Conservation (phyloP, 2,329 filamentous ascomycete species). For the Eutypella sp. region DNA sequence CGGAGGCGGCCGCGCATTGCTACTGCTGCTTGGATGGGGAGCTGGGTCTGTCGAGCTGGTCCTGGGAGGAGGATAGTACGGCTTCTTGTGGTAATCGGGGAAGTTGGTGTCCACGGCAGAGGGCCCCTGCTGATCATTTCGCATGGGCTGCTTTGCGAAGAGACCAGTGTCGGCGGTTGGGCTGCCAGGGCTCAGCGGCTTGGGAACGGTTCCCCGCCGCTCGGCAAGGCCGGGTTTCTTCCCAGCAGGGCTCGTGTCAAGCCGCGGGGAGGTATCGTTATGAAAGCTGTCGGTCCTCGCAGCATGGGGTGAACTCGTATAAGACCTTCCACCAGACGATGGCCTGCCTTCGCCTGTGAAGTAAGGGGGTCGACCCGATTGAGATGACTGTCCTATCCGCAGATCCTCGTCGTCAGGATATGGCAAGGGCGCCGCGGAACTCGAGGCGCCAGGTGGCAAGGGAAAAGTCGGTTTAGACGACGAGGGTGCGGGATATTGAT, state of each 20-base stretch:
- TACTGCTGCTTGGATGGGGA: conserved; percentile 29
- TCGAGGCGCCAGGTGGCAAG: conserved; percentile 63
- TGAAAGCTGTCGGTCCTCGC: conserved; percentile 33
- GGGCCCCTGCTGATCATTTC: conserved; percentile 37
- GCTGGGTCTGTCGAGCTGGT: conserved; percentile 25
- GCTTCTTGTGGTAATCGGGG: conserved; percentile 50
- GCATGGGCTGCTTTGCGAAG: conserved; percentile 64
- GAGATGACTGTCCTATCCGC: conserved; percentile 36
- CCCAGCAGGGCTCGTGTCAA: conserved; percentile 51
- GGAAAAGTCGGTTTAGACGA: conserved; percentile 55
- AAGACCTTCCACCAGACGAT: conserved; percentile 27
- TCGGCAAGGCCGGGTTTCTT: conserved; percentile 68
- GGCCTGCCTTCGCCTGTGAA: conserved; percentile 35
- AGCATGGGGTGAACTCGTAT: conserved; percentile 28
- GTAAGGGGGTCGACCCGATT: conserved; percentile 37
- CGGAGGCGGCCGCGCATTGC: conserved; percentile 25
- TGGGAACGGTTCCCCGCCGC: conserved; percentile 74
- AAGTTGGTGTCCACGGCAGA: conserved; percentile 37
- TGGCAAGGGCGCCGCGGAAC: conserved; percentile 61
- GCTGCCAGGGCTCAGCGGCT: conserved; percentile 76
- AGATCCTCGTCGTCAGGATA: conserved; percentile 69
- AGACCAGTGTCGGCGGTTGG: conserved; percentile 71
- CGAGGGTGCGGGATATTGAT: conserved; percentile 47
- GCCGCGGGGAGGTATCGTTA: conserved; percentile 49
- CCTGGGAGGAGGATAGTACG: conserved; percentile 57